A percentile compares a stretch with the other conserved stretches of the same genome.
phyloP scores from a whole-genome alignment of 176 grass and related monocot species.

The Stipa capillata region DNA sequence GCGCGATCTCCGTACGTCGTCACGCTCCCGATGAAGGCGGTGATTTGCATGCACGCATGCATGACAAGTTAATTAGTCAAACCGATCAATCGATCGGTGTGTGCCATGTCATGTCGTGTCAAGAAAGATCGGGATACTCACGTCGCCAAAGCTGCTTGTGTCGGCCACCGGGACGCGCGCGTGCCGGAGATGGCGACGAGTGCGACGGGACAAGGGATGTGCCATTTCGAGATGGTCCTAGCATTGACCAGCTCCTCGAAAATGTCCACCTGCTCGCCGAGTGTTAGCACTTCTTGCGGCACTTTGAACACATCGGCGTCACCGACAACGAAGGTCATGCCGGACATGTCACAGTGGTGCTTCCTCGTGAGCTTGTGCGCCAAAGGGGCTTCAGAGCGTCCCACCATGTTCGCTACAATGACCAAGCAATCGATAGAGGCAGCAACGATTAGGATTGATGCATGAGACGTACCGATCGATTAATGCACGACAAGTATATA shows the following conservation, averaged over 20 bases:
- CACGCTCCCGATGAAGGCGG: background rate
- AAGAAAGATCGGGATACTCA: too few species aligned
- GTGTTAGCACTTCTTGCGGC: background rate
- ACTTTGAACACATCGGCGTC: conserved; percentile 24
- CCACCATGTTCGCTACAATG: conserved; percentile 4
- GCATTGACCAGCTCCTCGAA: background rate
- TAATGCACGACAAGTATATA: too few species aligned
- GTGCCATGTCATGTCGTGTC: too few species aligned
- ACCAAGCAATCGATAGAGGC: too few species aligned
- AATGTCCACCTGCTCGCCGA: background rate
- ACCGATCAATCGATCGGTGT: background rate
- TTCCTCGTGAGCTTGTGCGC: background rate
- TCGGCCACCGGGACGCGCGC: background rate
- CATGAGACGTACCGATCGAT: too few species aligned
- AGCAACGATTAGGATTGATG: too few species aligned
- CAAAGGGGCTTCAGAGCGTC: background rate
- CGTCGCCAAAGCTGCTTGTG: background rate
- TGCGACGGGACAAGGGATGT: background rate
- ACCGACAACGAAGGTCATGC: conserved; percentile 54
- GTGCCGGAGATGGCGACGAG: conserved; percentile 18
- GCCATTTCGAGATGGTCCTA: background rate
- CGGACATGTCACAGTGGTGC: background rate
- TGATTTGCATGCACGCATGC: background rate
- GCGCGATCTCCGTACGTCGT: background rate
- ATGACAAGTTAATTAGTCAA: too few species aligned